Base-by-base conservation (phyloP, 108 stramenopile species). In the Cyclotella kingstonii region DNA sequence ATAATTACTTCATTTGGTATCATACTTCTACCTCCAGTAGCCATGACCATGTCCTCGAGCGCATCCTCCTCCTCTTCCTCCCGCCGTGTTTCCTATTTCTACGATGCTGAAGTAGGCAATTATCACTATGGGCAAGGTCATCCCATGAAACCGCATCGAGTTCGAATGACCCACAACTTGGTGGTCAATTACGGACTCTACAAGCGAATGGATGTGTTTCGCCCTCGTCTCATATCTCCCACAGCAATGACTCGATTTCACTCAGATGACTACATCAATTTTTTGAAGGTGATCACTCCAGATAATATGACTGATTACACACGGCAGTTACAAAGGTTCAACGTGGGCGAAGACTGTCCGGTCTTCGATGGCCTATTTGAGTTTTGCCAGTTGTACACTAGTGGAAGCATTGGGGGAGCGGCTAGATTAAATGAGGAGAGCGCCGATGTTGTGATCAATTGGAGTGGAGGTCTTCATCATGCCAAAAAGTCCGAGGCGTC, bases 281-380 rank as follows among this genome's bases (percentile, higher is more conserved):
- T 99, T 54, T 86, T 99, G 34, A 79, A 90, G 51, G 87, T 92
- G 34, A 96, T 99, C 43, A 96, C 96, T 6, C 98, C 97, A 25
- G 98, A 99, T 66, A 99, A 99, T 70, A 97, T 98, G 95, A 70
- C 78, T 11, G 91, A 93, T 45, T 94, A 93, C 62, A 78, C 83
- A 17, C 81, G 96, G 31, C 94, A 94, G 73, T 70, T 97, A n/a
- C 90, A 94, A 54, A 76, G 95, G 8, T 94, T 99, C 69, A 98
- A 98, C 56, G 98, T 99, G 31, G 98, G 98, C 51, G 98, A 99
- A 69, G 98, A 99, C 71, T 99, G 98, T 63, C 98, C 98, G 5
- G 98, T 99, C 9, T 99, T 99, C 64, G 97, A 98, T 61, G 98
- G 97, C 10, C 76, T 99, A 31, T 98, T 91, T 64, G 97, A 99